Percentiles rank a stretch among this genome's conserved stretches.
Conservation (phyloP, 768 basidiomycete species). For the Trichaptum fuscoviolaceum region DNA sequence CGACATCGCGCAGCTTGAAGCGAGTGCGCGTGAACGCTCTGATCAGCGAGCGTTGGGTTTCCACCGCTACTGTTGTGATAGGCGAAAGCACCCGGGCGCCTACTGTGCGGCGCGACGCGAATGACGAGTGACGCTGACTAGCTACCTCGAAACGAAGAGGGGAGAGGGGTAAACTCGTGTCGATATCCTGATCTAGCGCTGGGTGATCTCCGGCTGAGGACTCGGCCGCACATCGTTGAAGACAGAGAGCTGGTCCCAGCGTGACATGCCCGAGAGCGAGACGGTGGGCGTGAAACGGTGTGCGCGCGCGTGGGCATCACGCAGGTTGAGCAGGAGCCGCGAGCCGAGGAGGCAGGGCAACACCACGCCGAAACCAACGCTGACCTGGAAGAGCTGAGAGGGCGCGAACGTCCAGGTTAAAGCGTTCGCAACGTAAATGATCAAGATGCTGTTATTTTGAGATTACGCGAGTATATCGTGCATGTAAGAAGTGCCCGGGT, state of each 20-base stretch:
- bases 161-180: too few species aligned
- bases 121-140: too few species aligned
- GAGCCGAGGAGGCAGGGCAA: constrained; percentile 9
- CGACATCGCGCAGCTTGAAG: not conserved
- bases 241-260: not conserved
- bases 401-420: constrained; percentile 3
- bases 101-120: too few species aligned
- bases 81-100: too few species aligned
- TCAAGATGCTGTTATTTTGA: not conserved
- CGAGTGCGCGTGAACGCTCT: not conserved
- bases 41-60: not conserved
- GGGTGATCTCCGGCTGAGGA: too few species aligned
- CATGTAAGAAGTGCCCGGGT: too few species aligned
- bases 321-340: constrained; percentile 10
- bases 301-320: constrained; percentile 4
- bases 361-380: constrained; percentile 8
- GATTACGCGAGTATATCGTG: not conserved
- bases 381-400: constrained; percentile 5
- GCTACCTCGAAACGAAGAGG: too few species aligned
- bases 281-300: not conserved
- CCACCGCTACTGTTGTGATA: too few species aligned
- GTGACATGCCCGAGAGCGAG: not conserved
- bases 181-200: too few species aligned
- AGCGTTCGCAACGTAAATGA: not conserved
- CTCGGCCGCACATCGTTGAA: not conserved